Percentiles rank a stretch among this genome's conserved stretches.
Conservation (phyloP, 1,139 yeast species). For the Geotrichum restrictum region DNA sequence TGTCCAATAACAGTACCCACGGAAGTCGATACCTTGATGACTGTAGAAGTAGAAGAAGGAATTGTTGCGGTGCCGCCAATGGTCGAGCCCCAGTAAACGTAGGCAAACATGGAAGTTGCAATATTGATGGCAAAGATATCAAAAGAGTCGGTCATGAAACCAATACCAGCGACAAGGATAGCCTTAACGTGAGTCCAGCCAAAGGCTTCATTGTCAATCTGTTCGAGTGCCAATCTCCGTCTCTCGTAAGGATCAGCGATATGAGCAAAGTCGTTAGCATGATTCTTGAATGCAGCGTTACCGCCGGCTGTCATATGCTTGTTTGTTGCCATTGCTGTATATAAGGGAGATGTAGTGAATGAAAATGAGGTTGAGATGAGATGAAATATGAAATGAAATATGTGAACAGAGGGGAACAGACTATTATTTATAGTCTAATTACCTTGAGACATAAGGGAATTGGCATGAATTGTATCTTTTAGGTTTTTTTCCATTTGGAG, state of each 20-base stretch:
- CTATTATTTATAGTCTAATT: not conserved
- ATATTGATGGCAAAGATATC: conserved; percentile 87
- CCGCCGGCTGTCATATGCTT: conserved; percentile 63
- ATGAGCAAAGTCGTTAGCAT: conserved; percentile 75
- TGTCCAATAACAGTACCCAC: conserved; percentile 60
- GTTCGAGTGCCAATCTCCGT: conserved; percentile 83
- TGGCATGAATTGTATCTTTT: not conserved
- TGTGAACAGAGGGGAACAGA: not conserved
- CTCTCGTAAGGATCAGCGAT: conserved; percentile 84
- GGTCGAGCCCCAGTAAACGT: conserved; percentile 59
- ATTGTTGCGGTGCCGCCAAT: conserved; percentile 41
- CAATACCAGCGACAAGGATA: conserved; percentile 88
- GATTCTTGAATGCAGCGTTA: conserved; percentile 86
- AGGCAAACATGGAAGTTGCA: conserved; percentile 51
- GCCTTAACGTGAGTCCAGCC: conserved; percentile 89
- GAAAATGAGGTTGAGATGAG: not conserved
- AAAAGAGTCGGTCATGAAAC: conserved; percentile 88
- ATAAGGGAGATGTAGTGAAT: not conserved
- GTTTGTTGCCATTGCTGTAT: conserved; percentile 11
- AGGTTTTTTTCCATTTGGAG: too few species aligned
- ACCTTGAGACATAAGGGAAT: not conserved
- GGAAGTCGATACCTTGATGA: conserved; percentile 82
- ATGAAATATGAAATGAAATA: not conserved
- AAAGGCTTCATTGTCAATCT: conserved; percentile 77
- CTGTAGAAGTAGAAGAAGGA: conserved; percentile 66